Conservation (phyloP, 495 filamentous ascomycete genomes). For the Aspergillus ellipticus region DNA sequence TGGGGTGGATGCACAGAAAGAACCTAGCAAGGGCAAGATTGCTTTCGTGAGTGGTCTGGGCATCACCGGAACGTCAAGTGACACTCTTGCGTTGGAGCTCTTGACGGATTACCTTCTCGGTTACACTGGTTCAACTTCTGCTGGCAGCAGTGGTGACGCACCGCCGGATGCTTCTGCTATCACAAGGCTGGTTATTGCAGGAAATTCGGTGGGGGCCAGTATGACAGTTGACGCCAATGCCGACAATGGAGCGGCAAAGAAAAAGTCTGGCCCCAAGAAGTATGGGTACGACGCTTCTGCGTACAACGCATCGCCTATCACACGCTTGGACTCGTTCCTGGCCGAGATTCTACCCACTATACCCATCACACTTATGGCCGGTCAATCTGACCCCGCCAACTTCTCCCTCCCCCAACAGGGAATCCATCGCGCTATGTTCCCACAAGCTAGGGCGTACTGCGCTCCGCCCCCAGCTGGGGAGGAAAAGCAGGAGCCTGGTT, state of each 20-base stretch:
- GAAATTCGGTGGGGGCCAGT: conserved; percentile 73
- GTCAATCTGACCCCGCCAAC: conserved; percentile 74
- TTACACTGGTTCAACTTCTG: conserved; percentile 55
- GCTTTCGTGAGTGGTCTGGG: conserved; percentile 86
- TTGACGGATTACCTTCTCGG: conserved; percentile 85
- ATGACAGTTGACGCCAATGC: conserved; percentile 31
- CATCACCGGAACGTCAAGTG: conserved; percentile 70
- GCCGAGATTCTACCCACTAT: conserved; percentile 74
- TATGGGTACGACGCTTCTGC: conserved; percentile 90
- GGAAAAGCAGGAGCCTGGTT: conserved; percentile 53
- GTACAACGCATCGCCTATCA: conserved; percentile 82
- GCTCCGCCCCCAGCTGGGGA: conserved; percentile 45
- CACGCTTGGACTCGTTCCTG: conserved; percentile 79
- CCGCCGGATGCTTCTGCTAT: conserved; percentile 56
- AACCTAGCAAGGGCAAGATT: conserved; percentile 59
- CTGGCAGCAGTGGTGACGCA: conserved; percentile 43
- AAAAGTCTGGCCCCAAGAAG: conserved; percentile 61
- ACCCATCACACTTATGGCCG: conserved; percentile 76
- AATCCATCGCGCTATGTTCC: conserved; percentile 80
- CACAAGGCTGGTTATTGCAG: conserved; percentile 82
- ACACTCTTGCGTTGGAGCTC: conserved; percentile 69
- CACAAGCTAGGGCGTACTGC: conserved; percentile 63
- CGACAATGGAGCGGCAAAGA: conserved; percentile 34
- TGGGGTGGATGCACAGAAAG: conserved; percentile 35
- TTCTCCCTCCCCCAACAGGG: conserved; percentile 76